A percentile compares a stretch with the other conserved stretches of the same genome.
Conservation (phyloP, 2,329 filamentous ascomycete genomes). For the Verticillium zaregamsianum region DNA sequence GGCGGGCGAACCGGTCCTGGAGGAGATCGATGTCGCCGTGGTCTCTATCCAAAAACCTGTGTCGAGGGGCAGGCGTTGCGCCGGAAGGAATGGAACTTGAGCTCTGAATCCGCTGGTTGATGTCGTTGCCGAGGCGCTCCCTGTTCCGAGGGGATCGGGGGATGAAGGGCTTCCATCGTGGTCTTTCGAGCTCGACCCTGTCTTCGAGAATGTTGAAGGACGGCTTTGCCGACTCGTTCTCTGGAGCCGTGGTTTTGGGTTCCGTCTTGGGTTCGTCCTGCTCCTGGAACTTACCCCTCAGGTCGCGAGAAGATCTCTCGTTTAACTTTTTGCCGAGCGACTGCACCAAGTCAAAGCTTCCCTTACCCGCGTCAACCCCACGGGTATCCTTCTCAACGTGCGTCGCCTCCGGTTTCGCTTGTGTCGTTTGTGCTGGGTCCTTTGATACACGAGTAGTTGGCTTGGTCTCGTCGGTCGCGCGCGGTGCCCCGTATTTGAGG, state of each 20-base stretch:
- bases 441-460: background rate
- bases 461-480: background rate
- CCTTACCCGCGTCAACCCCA: constrained; percentile 2
- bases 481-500: constrained; percentile 29
- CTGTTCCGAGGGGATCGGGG: constrained; percentile 35
- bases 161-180: constrained; percentile 37
- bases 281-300: constrained; percentile 30
- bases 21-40: constrained; percentile 39
- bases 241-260: background rate
- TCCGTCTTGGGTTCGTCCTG: constrained; percentile 15
- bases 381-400: constrained; percentile 8
- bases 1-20: constrained; percentile 38
- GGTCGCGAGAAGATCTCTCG: constrained; percentile 16
- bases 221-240: constrained; percentile 1
- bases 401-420: background rate
- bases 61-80: constrained; percentile 17
- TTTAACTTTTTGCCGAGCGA: constrained; percentile 15
- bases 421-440: background rate
- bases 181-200: constrained; percentile 21
- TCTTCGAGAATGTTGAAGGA: constrained; percentile 7
- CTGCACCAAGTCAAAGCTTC: constrained; percentile 22
- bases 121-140: constrained; percentile 28
- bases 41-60: constrained; percentile 21
- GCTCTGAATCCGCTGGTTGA: constrained; percentile 23
- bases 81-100: constrained; percentile 19